A percentile compares a stretch with the other conserved stretches of the same genome.
Evolutionary conservation across 2,329 filamentous ascomycete genomes (phyloP).

Genomic region (Westerdykella sp.): DNA sequence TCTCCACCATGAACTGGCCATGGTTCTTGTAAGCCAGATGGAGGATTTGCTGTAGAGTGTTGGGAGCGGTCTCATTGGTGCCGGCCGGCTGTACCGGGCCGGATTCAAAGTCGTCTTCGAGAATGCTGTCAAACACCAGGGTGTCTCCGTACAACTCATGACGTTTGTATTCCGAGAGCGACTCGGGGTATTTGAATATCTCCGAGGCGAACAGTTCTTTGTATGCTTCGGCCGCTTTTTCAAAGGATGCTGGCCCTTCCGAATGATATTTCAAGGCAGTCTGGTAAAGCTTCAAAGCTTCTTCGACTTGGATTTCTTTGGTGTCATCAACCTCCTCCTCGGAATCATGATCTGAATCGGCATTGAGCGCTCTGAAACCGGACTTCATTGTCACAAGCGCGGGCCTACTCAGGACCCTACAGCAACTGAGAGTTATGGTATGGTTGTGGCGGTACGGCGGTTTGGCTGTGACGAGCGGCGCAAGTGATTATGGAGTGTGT

Average conservation of each 20-base stretch:
- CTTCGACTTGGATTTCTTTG: conserved; percentile 93
- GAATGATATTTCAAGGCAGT: conserved; percentile 85
- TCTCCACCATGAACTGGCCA: conserved; percentile 84
- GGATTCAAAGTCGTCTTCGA: conserved; percentile 35
- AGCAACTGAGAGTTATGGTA: neutral
- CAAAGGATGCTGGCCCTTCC: conserved; percentile 70
- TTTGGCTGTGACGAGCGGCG: conserved; percentile 1
- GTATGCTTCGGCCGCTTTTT: conserved; percentile 76
- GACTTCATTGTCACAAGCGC: conserved; percentile 19
- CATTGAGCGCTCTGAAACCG: conserved; percentile 81
- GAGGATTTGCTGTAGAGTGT: conserved; percentile 78
- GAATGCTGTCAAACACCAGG: conserved; percentile 39
- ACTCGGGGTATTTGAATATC: conserved; percentile 88
- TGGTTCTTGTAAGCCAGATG: conserved; percentile 95
- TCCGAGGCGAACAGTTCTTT: conserved; percentile 80
- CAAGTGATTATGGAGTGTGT: too few relatives aligned
- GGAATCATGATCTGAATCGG: conserved; percentile 83
- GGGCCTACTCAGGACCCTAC: too few relatives aligned
- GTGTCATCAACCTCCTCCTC: conserved; percentile 93
- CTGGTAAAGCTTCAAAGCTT: conserved; percentile 92
- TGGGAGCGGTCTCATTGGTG: conserved; percentile 67
- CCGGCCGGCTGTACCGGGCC: conserved; percentile 46
- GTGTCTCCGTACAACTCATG: conserved; percentile 49
- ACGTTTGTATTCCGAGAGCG: conserved; percentile 74
- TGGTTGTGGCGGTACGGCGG: neutral